These are phyloP conservation scores for Yarrowia sp. DNA, from an alignment of 805 yeast species.

Conservation along the genomic window DNA sequence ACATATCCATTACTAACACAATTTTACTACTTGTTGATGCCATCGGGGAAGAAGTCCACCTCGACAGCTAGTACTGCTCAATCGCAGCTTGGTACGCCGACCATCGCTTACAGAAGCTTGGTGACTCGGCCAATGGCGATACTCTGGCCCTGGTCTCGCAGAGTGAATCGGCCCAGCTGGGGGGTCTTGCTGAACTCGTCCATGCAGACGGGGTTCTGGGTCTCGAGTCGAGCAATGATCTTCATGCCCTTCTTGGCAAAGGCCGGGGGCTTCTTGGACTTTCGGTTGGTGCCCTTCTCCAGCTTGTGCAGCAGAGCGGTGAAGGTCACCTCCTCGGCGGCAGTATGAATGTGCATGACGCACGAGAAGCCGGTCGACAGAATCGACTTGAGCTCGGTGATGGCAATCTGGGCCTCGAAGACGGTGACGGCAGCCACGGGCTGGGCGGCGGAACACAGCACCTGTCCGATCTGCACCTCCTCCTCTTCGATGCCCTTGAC, in stretches of 20 bases:
- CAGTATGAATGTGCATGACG: conserved; percentile 98
- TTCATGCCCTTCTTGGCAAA: conserved; percentile 99
- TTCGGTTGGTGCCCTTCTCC: conserved; percentile 96
- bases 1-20: conserved; percentile 10
- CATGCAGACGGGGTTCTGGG: conserved; percentile 86
- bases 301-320: conserved; percentile 85
- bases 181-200: conserved; percentile 93
- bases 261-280: conserved; percentile 95
- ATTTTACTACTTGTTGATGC: background rate
- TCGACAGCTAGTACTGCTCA: too few relatives aligned
- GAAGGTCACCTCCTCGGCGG: conserved; percentile 92
- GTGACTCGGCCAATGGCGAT: conserved; percentile 98
- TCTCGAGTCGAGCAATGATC: conserved; percentile 89
- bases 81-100: too few relatives aligned
- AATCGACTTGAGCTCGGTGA: conserved; percentile 94
- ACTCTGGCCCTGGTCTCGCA: conserved; percentile 98
- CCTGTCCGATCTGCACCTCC: conserved; percentile 90
- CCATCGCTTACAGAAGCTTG: conserved; percentile 56
- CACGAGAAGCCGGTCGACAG: conserved; percentile 95
- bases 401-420: conserved; percentile 95
- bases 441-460: conserved; percentile 79
- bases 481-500: conserved; percentile 97
- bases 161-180: conserved; percentile 96
- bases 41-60: too few relatives aligned
- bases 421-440: conserved; percentile 91